These are phyloP conservation scores for Erodium texanum DNA, from an alignment of 441 rosid genomes.

Conservation along the genomic window DNA sequence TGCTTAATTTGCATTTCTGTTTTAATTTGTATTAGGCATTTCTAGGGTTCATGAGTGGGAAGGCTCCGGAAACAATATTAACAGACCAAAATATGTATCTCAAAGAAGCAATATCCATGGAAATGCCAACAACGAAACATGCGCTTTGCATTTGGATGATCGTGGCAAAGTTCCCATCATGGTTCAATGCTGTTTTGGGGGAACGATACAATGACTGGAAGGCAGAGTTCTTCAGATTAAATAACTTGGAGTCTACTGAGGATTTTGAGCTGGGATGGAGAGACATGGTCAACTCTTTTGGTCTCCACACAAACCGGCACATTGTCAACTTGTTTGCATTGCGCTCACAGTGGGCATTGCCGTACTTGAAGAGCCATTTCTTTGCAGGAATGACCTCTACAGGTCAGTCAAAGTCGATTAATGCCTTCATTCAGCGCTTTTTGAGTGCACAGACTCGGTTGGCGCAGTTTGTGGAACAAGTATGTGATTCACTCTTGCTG, in stretches of 20 bases:
- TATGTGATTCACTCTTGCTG: constrained; percentile 27
- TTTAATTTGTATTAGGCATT: too few species aligned
- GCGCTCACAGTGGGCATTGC: too few species aligned
- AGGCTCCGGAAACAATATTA: constrained; percentile 17
- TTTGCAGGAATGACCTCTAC: constrained; percentile 74
- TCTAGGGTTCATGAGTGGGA: too few species aligned
- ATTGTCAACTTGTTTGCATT: constrained; percentile 22
- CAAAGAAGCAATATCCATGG: constrained; percentile 81
- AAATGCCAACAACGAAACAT: constrained; percentile 79
- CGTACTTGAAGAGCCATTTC: constrained; percentile 61
- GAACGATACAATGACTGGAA: constrained; percentile 93
- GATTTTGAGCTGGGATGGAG: constrained; percentile 91
- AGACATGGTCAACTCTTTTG: constrained; percentile 75
- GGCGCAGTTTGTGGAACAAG: constrained; percentile 89
- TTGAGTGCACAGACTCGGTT: constrained; percentile 67
- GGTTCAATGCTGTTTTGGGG: constrained; percentile 88
- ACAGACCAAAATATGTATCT: constrained; percentile 89
- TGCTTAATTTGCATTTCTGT: too few species aligned
- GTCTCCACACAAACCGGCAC: constrained; percentile 80
- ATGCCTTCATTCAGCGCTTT: constrained; percentile 89
- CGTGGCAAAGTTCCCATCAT: constrained; percentile 83
- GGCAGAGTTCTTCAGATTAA: constrained; percentile 73
- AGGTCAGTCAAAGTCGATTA: constrained; percentile 71
- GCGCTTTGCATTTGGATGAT: constrained; percentile 97
- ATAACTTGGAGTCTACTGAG: constrained; percentile 68